Percentiles rank a stretch among this genome's conserved stretches.
These are phyloP conservation scores for Peronosclerospora sorghi DNA, from an alignment of 352 stramenopile species.

Conservation along the genomic window DNA sequence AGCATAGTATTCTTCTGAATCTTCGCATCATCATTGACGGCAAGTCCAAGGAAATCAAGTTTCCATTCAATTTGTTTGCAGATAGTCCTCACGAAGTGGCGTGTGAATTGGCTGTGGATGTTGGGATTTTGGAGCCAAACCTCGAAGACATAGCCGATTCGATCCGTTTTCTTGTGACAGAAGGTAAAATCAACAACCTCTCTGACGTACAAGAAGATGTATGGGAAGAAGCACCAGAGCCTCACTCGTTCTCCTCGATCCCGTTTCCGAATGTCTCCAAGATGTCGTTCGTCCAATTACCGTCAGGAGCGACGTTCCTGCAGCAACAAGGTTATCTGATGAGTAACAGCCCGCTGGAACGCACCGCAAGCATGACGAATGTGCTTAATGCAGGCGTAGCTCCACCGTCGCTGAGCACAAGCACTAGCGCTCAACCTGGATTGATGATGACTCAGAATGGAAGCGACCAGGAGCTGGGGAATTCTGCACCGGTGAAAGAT, in stretches of 20 bases:
- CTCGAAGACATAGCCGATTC: slow-evolving; percentile 91
- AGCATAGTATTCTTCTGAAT: slow-evolving; percentile 81
- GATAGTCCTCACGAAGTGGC: slow-evolving; percentile 90
- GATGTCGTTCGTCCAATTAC: slow-evolving; percentile 50
- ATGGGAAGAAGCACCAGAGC: slow-evolving; percentile 80
- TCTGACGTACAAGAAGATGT: slow-evolving; percentile 65
- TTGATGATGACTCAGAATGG: slow-evolving; percentile 7
- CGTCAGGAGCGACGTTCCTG: slow-evolving; percentile 12
- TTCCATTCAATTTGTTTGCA: slow-evolving; percentile 91
- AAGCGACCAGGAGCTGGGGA: slow-evolving; percentile 10
- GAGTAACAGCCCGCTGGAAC: slow-evolving; percentile 14
- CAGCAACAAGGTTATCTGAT: slow-evolving; percentile 20
- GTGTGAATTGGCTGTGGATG: slow-evolving; percentile 90
- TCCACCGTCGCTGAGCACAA: slow-evolving; percentile 12
- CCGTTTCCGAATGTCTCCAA: slow-evolving; percentile 72
- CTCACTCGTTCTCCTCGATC: slow-evolving; percentile 70
- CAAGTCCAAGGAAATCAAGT: slow-evolving; percentile 94
- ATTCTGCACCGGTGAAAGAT: slow-evolving; percentile 14
- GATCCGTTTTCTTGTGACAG: slow-evolving; percentile 81
- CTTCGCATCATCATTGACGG: slow-evolving; percentile 84
- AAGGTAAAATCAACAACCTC: slow-evolving; percentile 81
- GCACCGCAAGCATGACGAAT: slow-evolving; percentile 9
- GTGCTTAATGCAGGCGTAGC: slow-evolving; percentile 8
- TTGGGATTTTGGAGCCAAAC: slow-evolving; percentile 87
- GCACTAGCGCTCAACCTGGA: slow-evolving; percentile 4